phyloP scores from a whole-genome alignment of 768 basidiomycete genomes.

The Paxillus rubicundulus region DNA sequence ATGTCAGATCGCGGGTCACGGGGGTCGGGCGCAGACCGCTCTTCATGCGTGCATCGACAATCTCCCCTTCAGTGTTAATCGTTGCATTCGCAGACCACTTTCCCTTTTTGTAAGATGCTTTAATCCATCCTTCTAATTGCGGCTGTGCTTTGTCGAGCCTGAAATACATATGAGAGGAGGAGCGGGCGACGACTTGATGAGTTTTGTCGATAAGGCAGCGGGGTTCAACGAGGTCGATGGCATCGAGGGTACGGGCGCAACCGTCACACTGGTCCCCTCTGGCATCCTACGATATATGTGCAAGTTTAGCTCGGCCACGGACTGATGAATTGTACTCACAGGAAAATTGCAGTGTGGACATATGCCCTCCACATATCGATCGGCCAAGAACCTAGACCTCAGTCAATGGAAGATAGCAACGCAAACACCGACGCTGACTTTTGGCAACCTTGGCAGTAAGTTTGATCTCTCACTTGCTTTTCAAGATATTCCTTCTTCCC shows the following conservation, averaged over 20 bases:
- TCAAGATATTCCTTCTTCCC: conserved; percentile 73
- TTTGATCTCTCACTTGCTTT: conserved; percentile 87
- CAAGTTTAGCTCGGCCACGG: not conserved
- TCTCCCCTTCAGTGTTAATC: conserved; percentile 82
- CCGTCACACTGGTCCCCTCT: conserved; percentile 98
- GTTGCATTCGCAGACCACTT: conserved; percentile 94
- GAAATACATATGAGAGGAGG: conserved; percentile 90
- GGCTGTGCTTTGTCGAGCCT: conserved; percentile 82
- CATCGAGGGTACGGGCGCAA: conserved; percentile 89
- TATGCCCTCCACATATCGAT: conserved; percentile 96
- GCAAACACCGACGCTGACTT: conserved; percentile 47
- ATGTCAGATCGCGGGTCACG: conserved; percentile 88
- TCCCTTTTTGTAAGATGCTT: conserved; percentile 70
- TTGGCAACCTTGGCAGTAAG: conserved; percentile 89
- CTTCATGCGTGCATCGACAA: conserved; percentile 87
- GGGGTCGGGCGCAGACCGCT: conserved; percentile 85
- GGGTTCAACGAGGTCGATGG: conserved; percentile 92
- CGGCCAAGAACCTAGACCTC: conserved; percentile 77
- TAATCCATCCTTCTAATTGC: conserved; percentile 84
- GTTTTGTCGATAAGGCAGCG: conserved; percentile 84
- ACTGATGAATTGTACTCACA: conserved; percentile 37
- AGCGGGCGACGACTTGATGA: conserved; percentile 71
- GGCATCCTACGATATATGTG: conserved; percentile 61
- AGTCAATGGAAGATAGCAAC: conserved; percentile 7
- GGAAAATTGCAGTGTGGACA: conserved; percentile 92